Percentiles rank a stretch among this genome's conserved stretches.
Evolutionary conservation across 768 basidiomycete genomes (phyloP).

Genomic region (Krasilnikovozyma curviuscula): DNA sequence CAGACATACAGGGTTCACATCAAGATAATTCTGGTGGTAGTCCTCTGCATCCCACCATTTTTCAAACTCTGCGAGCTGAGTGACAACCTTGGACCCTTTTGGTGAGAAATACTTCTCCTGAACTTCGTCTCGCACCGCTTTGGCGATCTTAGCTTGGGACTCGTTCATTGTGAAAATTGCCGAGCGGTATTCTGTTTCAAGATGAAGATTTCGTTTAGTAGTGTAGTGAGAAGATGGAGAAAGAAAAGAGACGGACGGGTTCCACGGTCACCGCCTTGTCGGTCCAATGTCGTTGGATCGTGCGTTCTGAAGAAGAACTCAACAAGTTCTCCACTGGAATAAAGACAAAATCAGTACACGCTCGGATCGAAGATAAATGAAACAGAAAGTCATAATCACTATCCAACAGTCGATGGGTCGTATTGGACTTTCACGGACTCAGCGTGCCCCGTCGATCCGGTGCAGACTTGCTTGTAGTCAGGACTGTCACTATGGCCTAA

Average conservation of each 20-base stretch:
- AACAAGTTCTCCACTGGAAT: constrained; percentile 62
- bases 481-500: not conserved
- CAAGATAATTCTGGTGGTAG: constrained; percentile 35
- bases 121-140: constrained; percentile 59
- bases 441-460: constrained; percentile 66
- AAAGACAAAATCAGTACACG: not conserved
- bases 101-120: constrained; percentile 50
- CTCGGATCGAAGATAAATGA: not conserved
- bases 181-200: constrained; percentile 61
- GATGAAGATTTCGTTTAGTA: not conserved
- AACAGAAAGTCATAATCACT: constrained; percentile 20
- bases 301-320: constrained; percentile 93
- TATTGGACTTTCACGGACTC: constrained; percentile 75
- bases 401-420: constrained; percentile 44
- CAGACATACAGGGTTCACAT: constrained; percentile 71
- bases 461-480: constrained; percentile 53
- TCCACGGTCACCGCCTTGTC: constrained; percentile 29
- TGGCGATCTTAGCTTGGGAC: constrained; percentile 53
- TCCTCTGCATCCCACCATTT: constrained; percentile 45
- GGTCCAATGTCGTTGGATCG: constrained; percentile 67
- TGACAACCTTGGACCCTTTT: constrained; percentile 53
- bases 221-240: not conserved
- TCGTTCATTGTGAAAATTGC: constrained; percentile 63
- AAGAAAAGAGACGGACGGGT: constrained; percentile 38
- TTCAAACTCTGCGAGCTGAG: constrained; percentile 47